Conservation (phyloP, 1,284 basidiomycete species). For the Acaromyces ingoldii region DNA sequence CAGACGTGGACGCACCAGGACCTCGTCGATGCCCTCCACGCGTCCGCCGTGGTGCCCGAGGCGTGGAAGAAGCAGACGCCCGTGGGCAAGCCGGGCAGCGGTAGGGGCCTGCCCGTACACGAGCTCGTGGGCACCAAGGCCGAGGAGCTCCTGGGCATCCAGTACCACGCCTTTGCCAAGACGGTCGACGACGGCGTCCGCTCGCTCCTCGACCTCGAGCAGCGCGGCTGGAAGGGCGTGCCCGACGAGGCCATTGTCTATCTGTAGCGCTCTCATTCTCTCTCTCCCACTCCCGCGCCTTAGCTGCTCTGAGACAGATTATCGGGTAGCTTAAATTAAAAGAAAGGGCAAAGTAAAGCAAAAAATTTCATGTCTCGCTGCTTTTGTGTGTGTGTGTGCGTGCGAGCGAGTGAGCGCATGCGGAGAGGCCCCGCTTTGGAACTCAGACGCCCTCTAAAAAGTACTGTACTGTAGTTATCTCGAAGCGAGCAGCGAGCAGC, state of each 20-base stretch:
- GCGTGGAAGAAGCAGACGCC: conserved; percentile 36
- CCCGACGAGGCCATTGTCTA: conserved; percentile 19
- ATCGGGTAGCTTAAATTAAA: too few relatives aligned
- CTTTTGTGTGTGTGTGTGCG: too few relatives aligned
- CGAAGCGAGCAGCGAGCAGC: too few relatives aligned
- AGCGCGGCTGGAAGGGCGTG: conserved; percentile 33
- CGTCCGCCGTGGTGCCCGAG: conserved; percentile 20
- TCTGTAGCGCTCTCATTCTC: too few relatives aligned
- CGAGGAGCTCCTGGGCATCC: conserved; percentile 55
- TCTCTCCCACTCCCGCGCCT: too few relatives aligned
- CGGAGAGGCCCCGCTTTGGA: too few relatives aligned
- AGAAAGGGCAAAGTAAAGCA: too few relatives aligned
- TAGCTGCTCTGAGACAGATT: too few relatives aligned
- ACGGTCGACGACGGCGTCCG: conserved; percentile 27
- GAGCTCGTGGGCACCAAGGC: conserved; percentile 52
- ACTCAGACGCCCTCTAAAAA: too few relatives aligned
- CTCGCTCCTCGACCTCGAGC: conserved; percentile 31
- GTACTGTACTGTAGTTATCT: too few relatives aligned
- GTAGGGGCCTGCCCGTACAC: conserved; percentile 28
- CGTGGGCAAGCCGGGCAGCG: conserved; percentile 28
- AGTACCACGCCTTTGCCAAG: conserved; percentile 56
- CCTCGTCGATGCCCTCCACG: conserved; percentile 34
- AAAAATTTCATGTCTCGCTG: too few relatives aligned
- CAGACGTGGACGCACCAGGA: conserved; percentile 25
- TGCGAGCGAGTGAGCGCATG: too few relatives aligned